Evolutionary conservation across 2,329 filamentous ascomycete genomes (phyloP), one percentile per base, ranked within the genome.

Genomic region (Nigrospora osmanthi): DNA sequence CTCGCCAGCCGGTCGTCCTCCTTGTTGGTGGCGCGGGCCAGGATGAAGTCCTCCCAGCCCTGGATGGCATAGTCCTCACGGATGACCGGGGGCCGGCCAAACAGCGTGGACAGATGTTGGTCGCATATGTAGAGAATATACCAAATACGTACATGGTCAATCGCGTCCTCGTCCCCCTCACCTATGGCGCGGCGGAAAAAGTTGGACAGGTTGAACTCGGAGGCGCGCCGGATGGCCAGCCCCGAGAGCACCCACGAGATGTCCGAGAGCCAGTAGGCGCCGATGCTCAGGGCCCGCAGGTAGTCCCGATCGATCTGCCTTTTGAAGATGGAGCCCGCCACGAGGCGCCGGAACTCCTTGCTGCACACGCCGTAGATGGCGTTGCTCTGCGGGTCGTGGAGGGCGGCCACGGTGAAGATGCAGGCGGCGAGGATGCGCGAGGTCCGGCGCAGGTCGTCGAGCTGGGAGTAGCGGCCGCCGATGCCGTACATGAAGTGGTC

Each of bases 201-300:
- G 45, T 61, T 66, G 37, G 67, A 64, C 0, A 75, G 52, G 46
- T 71, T 71, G 40, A 69, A 62, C 47, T 75, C 72, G 4, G 68
- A 70, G 0, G 73, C 73, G 14, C 72, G 62, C 10, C 73, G 65
- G 28, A 74, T 72, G 1, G 72, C 73, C 44, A 72, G 67, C 0
- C 78, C 78, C 0, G 76, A 79, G 0, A 83, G 64, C 52, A 77
- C 81, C 76, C 79, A 81, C 4, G 75, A 80, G 16, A 81, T 64
- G 47, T 83, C 78, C 4, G 75, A 76, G 0, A 82, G 65, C 80
- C 79, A 83, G 52, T 81, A 82, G 0, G 78, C 73, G 0, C 75
- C 78, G 4, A 82, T 72, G 36, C 76, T 80, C 34, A 82, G 68
- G 4, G 76, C 79, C 2, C 78, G 69, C 17, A 83, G 69, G 45